Percentiles rank a stretch among this genome's conserved stretches.
Evolutionary conservation across 768 basidiomycete genomes (phyloP).

Genomic region (Trichaptum fuscoviolaceum): DNA sequence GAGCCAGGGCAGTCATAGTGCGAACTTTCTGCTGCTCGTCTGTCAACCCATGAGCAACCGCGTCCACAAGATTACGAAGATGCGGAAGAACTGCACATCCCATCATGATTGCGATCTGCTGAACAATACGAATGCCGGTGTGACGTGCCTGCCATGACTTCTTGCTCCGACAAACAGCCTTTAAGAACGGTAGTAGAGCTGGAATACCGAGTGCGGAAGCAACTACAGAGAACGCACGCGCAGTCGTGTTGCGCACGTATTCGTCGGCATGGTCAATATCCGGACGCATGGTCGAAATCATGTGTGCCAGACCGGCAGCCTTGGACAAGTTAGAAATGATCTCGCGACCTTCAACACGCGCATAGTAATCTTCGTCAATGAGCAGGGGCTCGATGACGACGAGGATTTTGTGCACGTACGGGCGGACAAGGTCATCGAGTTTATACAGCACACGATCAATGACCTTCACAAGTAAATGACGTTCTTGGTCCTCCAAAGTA

Average conservation of each 20-base stretch:
- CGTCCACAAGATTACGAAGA: conserved; percentile 92
- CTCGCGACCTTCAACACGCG: conserved; percentile 96
- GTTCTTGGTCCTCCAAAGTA: conserved; percentile 96
- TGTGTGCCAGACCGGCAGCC: conserved; percentile 97
- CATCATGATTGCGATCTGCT: conserved; percentile 99
- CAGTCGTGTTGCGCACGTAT: conserved; percentile 98
- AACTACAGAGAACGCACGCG: conserved; percentile 97
- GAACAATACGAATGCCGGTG: conserved; percentile 98
- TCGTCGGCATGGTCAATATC: conserved; percentile 99
- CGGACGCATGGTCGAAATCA: conserved; percentile 99
- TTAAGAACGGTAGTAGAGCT: conserved; percentile 94
- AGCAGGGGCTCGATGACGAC: conserved; percentile 99
- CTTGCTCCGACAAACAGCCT: conserved; percentile 97
- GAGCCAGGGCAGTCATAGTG: conserved; percentile 89
- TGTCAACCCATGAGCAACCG: conserved; percentile 87
- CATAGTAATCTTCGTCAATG: conserved; percentile 97
- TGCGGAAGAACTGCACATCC: conserved; percentile 97
- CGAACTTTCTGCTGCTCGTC: conserved; percentile 96
- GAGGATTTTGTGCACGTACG: conserved; percentile 98
- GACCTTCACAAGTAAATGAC: conserved; percentile 96
- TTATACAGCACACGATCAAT: conserved; percentile 99
- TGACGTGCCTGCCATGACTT: conserved; percentile 99
- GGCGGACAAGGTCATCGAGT: conserved; percentile 96
- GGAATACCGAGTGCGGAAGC: conserved; percentile 98
- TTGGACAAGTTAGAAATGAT: conserved; percentile 99